Evolutionary conservation across 164 flowering plant species (phyloP), one percentile per base, ranked within the genome.

Genomic region (Umbellularia californica): DNA sequence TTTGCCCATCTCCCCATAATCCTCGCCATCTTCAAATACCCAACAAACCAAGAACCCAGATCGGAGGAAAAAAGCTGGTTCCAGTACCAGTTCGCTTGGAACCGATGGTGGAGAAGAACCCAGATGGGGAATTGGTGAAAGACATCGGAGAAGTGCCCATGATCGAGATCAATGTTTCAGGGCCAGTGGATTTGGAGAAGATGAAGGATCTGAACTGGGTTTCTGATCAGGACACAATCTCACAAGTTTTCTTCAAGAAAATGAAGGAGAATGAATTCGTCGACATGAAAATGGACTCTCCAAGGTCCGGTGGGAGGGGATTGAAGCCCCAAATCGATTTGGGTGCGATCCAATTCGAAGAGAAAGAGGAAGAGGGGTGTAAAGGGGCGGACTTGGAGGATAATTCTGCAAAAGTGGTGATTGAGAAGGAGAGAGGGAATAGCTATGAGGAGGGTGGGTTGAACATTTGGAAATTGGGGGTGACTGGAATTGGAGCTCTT

Each of bases 211-310:
- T 78, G 11, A 50, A 10, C 50, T 22, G 30, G 28, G 82, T n/a
- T 15, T 83, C 77, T 13, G 86, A 88, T 78, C 83, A 81, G 70
- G 86, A 83, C 19, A 30, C 73, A 51, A 62, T 79, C 27, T 80
- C 87, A 11, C 84, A 80, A 76, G 87, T 85, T 20, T 55, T 55
- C 87, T 85, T 87, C 84, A 84, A 80, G 70, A 82, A 84, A 79
- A 68, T 78, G 80, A 82, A 84, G 82, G 86, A 86, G 81, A 81
- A 76, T 67, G 83, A 89, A 86, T 85, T 87, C 28, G 90, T 79
- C 90, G 92, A 87, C 89, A 89, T 86, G 87, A 87, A 83, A 85
- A 65, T 87, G 78, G 88, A 82, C 79, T 83, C 85, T 1, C 86
- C 88, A 6, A 71, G 60, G 62, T 73, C 79, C 28, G 25, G 28